phyloP scores from a whole-genome alignment of 192 early-diverging fungal genomes.

The Phycomyces nitens region DNA sequence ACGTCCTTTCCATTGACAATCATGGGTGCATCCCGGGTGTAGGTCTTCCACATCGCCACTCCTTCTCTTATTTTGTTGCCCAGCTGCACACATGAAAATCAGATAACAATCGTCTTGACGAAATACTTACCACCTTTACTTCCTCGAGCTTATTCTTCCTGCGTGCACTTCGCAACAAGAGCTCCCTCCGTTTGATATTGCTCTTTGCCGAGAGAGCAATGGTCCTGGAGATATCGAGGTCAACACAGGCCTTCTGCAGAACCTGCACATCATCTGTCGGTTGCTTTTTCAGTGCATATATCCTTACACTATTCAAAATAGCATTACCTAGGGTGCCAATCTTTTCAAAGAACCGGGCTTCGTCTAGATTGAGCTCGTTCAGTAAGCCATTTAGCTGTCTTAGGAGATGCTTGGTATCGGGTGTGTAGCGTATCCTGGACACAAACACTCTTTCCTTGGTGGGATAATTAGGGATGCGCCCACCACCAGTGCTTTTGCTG shows the following conservation, averaged over 20 bases:
- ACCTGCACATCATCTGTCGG: conserved; percentile 25
- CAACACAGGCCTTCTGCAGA: conserved; percentile 32
- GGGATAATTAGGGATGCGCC: not conserved
- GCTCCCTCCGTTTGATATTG: conserved; percentile 28
- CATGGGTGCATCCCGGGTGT: conserved; percentile 31
- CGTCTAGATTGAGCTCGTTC: not conserved
- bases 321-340: conserved; percentile 8
- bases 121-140: conserved; percentile 19
- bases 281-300: not conserved
- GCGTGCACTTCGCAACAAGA: conserved; percentile 24
- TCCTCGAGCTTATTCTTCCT: conserved; percentile 16
- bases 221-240: conserved; percentile 31
- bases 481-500: not conserved
- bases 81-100: conserved; percentile 5
- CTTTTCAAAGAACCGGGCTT: conserved; percentile 3
- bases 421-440: conserved; percentile 7
- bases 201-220: conserved; percentile 34
- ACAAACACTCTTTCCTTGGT: conserved; percentile 3
- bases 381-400: conserved; percentile 2
- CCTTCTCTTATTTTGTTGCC: conserved; percentile 31
- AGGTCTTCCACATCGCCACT: conserved; percentile 51
- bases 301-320: not conserved
- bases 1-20: conserved; percentile 24
- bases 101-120: not conserved
- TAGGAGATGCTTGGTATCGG: conserved; percentile 13